These are phyloP conservation scores for Globisporangium barbulae DNA, from an alignment of 352 stramenopile genomes.

Conservation along the genomic window DNA sequence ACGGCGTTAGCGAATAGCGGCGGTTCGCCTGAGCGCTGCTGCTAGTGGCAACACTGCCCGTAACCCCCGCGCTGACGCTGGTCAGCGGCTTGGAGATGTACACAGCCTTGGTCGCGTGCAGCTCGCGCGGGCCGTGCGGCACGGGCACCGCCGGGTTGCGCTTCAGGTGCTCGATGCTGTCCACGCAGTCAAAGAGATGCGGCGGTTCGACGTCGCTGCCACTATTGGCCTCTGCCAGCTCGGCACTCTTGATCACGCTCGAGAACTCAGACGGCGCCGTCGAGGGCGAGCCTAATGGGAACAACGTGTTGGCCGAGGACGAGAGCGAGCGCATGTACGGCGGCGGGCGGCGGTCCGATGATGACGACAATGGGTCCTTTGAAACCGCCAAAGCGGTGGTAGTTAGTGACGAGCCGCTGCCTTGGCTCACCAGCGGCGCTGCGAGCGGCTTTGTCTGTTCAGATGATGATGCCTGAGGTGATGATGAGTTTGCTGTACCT, in stretches of 20 bases:
- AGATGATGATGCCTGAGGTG: not conserved
- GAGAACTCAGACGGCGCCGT: conserved; percentile 6
- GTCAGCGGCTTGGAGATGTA: conserved; percentile 57
- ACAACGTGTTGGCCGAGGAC: conserved; percentile 10
- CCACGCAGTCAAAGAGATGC: conserved; percentile 65
- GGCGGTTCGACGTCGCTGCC: conserved; percentile 19
- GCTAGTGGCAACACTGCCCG: not conserved
- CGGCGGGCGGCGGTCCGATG: conserved; percentile 6
- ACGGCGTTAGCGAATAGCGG: conserved; percentile 33
- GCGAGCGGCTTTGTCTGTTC: not conserved
- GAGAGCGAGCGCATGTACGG: conserved; percentile 17
- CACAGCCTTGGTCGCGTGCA: conserved; percentile 66
- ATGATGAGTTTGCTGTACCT: not conserved
- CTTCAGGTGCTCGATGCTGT: conserved; percentile 35
- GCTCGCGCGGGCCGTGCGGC: conserved; percentile 52
- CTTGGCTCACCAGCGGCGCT: not conserved
- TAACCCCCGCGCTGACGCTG: not conserved
- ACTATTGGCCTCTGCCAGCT: conserved; percentile 1
- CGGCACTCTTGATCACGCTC: conserved; percentile 9
- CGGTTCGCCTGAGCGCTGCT: conserved; percentile 21
- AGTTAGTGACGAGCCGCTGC: not conserved
- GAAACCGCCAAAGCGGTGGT: not conserved
- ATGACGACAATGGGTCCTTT: not conserved
- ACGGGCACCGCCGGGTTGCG: conserved; percentile 22
- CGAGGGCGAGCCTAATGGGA: conserved; percentile 2